Conservation (phyloP, 148 eudicot species). For the Salicornia ramosissima region DNA sequence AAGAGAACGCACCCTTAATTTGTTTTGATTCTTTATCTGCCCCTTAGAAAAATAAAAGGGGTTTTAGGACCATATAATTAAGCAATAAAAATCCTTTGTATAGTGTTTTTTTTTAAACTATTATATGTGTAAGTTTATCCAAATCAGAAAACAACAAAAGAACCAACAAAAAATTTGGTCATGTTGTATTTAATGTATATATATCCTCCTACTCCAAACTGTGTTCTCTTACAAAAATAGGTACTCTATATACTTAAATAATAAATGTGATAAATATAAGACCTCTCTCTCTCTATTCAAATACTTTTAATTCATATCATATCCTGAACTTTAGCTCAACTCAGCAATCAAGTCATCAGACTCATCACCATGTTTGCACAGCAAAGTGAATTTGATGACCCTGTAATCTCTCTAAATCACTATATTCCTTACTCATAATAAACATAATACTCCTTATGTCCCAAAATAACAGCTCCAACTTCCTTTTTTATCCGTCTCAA, state of each 20-base stretch:
- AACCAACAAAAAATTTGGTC: neutral
- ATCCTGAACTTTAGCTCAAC: conserved; percentile 8
- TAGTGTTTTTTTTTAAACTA: too few species aligned
- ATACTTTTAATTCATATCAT: neutral
- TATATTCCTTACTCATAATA: conserved; percentile 15
- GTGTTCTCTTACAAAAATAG: neutral
- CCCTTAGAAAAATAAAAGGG: too few species aligned
- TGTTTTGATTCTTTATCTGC: too few species aligned
- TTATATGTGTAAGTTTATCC: too few species aligned
- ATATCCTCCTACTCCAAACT: conserved; percentile 14
- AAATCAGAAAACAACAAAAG: conserved; percentile 22
- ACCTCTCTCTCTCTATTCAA: neutral
- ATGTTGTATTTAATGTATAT: conserved; percentile 7
- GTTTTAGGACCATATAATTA: too few species aligned
- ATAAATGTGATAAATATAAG: conserved; percentile 12
- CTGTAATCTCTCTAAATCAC: conserved; percentile 14
- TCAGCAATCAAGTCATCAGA: conserved; percentile 21
- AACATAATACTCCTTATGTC: conserved; percentile 16
- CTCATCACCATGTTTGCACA: conserved; percentile 36
- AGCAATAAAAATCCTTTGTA: too few species aligned
- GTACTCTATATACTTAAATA: conserved; percentile 8
- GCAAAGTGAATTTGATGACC: conserved; percentile 23
- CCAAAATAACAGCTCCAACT: too few species aligned
- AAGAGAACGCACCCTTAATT: too few species aligned
- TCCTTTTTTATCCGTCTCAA: too few species aligned